These are phyloP conservation scores for Vicia villosa DNA, from an alignment of 306 rosid species.

Conservation along the genomic window DNA sequence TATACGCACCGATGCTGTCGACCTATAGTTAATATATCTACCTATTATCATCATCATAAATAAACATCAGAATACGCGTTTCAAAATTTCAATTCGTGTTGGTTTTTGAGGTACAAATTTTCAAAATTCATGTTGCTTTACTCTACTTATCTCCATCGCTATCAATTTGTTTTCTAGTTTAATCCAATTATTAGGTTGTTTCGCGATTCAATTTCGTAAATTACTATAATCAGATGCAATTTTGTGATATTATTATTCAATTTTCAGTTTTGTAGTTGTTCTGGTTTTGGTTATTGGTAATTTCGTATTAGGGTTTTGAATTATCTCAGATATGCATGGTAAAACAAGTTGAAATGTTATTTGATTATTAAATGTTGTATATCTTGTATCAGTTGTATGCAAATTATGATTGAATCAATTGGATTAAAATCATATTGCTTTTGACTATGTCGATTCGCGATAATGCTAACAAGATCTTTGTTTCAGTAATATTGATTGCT, in stretches of 20 bases:
- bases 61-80: neutral
- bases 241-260: neutral
- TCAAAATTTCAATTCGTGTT: neutral
- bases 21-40: neutral
- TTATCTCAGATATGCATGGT: neutral
- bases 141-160: neutral
- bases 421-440: constrained; percentile 10
- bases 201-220: neutral
- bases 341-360: neutral
- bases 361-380: constrained; percentile 10
- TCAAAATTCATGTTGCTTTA: neutral
- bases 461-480: constrained; percentile 1
- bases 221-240: neutral
- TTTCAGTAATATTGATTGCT: constrained; percentile 49
- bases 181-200: constrained; percentile 7
- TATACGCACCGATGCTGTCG: constrained; percentile 20
- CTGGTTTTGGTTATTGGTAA: neutral
- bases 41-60: neutral
- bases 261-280: neutral
- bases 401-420: neutral
- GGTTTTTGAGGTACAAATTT: constrained; percentile 22
- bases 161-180: constrained; percentile 3
- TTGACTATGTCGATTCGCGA: constrained; percentile 1
- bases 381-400: constrained; percentile 2
- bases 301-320: neutral